These are phyloP conservation scores for Comarum palustre DNA, from an alignment of 306 rosid species.

Conservation along the genomic window DNA sequence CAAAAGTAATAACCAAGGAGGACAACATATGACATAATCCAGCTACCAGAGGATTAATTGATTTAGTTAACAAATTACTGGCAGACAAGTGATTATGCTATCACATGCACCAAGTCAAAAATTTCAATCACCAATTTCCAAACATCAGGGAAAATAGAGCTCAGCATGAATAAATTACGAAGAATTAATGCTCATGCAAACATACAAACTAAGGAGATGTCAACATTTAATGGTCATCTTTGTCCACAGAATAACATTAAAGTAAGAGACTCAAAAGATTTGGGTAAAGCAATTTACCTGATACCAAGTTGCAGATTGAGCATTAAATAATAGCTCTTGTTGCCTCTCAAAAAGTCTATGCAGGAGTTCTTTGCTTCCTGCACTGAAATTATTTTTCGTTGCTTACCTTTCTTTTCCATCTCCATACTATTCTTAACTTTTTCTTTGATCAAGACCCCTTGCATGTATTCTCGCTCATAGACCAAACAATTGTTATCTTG, in stretches of 20 bases:
- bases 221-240: background rate
- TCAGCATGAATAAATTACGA: background rate
- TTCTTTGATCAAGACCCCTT: constrained; percentile 83
- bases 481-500: constrained; percentile 30
- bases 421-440: constrained; percentile 43
- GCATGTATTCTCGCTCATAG: constrained; percentile 85
- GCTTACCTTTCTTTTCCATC: constrained; percentile 37
- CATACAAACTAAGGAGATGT: background rate
- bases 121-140: background rate
- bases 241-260: background rate
- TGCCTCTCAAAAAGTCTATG: constrained; percentile 25
- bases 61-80: background rate
- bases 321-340: constrained; percentile 41
- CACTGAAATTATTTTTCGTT: constrained; percentile 38
- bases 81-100: background rate
- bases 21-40: background rate
- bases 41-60: background rate
- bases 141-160: background rate
- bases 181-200: background rate
- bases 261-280: background rate
- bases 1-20: background rate
- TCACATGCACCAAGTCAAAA: background rate
- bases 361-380: constrained; percentile 53
- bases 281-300: constrained; percentile 36
- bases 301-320: constrained; percentile 64